Conservation (phyloP, 2,329 filamentous ascomycete species). For the Ceratocystis ficicola region DNA sequence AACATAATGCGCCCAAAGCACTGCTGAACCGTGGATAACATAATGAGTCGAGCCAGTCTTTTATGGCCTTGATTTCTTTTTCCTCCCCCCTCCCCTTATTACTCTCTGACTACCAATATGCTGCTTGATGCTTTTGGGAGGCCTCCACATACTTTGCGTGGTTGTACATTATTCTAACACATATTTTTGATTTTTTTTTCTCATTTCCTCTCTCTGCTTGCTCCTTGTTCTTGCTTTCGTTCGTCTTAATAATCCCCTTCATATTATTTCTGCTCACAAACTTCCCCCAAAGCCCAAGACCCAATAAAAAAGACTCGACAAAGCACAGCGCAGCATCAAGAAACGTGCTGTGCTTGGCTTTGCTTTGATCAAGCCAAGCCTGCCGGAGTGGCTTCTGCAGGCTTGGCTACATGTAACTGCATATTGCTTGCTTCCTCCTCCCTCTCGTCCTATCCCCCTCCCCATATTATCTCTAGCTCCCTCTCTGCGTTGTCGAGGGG, state of each 20-base stretch:
- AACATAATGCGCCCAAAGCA: slow-evolving; percentile 5
- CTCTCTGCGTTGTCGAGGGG: not conserved
- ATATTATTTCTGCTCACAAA: not conserved
- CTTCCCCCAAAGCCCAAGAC: no score
- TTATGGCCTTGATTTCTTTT: not conserved
- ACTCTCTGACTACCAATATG: not conserved
- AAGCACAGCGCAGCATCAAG: not conserved
- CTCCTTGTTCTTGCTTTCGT: not conserved
- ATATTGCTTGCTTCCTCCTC: not conserved
- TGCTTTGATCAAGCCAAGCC: slow-evolving; percentile 8
- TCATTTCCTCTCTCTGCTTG: not conserved
- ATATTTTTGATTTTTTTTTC: not conserved
- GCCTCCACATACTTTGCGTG: not conserved
- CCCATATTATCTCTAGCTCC: no score
- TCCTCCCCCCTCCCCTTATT: not conserved
- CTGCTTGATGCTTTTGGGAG: not conserved
- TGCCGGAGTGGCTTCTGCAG: not conserved
- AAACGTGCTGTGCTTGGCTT: not conserved
- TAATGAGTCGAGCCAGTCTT: not conserved
- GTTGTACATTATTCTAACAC: no score
- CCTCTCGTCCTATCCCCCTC: not conserved
- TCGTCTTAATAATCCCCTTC: not conserved
- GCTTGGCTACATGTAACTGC: slow-evolving; percentile 11
- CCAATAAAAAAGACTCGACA: not conserved
- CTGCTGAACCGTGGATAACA: not conserved